phyloP scores from a whole-genome alignment of 179 eudicot species.

The Vitellaria paradoxa region DNA sequence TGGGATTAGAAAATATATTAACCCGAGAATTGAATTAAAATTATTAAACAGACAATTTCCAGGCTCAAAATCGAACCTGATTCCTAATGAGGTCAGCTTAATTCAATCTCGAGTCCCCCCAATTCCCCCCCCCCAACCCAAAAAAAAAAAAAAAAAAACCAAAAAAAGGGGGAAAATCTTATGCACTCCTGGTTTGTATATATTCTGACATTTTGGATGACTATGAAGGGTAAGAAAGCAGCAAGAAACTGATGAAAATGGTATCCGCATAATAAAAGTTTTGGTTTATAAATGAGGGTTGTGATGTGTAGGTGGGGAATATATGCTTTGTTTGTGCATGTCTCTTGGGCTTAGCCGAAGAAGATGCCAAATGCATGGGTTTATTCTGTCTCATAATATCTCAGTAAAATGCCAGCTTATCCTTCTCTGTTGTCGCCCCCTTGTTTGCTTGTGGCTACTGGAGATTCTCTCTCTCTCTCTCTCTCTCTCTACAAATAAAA shows the following conservation, averaged over 20 bases:
- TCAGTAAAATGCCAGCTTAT: not conserved
- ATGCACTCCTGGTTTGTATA: not conserved
- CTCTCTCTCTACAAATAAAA: not conserved
- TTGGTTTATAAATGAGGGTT: not conserved
- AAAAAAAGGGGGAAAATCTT: no score
- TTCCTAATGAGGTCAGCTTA: no score
- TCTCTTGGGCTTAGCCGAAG: not conserved
- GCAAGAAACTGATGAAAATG: not conserved
- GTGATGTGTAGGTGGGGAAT: not conserved
- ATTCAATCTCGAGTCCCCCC: no score
- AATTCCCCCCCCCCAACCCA: no score
- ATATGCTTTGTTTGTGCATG: no score
- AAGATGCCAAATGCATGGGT: slow-evolving; percentile 7
- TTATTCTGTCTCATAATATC: not conserved
- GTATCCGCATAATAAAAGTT: not conserved
- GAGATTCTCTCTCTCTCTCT: not conserved
- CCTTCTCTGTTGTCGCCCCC: not conserved
- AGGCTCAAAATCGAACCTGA: no score
- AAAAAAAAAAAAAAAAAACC: no score
- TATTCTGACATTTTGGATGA: not conserved
- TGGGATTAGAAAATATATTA: no score
- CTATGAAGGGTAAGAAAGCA: not conserved
- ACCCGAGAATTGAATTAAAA: no score
- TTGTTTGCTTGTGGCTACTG: not conserved
- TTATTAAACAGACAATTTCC: no score